Evolutionary conservation across 345 rosid species (phyloP).

Genomic region (Citrus glauca): DNA sequence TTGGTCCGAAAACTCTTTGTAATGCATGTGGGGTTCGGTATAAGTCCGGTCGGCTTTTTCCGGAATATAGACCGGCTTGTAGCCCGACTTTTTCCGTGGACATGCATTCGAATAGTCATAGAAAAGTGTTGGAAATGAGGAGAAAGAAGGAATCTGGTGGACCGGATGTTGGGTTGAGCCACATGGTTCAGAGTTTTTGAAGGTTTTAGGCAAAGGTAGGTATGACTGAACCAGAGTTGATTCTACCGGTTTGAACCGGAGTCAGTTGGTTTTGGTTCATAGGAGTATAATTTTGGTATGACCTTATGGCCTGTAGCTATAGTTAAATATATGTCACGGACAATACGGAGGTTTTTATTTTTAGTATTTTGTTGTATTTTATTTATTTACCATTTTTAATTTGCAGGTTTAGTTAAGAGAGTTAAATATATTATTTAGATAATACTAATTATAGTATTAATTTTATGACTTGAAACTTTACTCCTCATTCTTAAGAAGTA

Average conservation of each 20-base stretch:
- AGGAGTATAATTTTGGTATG: not conserved
- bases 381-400: not conserved
- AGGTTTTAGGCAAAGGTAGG: constrained; percentile 14
- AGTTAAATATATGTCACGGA: constrained; percentile 2
- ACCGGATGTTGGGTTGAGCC: constrained; percentile 21
- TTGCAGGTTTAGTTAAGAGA: not conserved
- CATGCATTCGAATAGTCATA: constrained; percentile 49
- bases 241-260: constrained; percentile 7
- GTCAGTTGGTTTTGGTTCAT: not conserved
- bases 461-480: not conserved
- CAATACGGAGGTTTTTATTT: not conserved
- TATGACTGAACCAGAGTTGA: not conserved
- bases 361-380: not conserved
- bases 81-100: constrained; percentile 51
- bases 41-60: constrained; percentile 59
- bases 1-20: constrained; percentile 52
- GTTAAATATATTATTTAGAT: not conserved
- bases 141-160: constrained; percentile 28
- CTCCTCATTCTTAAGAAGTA: not conserved
- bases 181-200: constrained; percentile 30
- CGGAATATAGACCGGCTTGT: constrained; percentile 63
- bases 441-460: not conserved
- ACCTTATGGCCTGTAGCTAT: not conserved
- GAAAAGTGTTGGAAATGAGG: constrained; percentile 56
- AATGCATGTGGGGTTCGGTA: constrained; percentile 63